phyloP scores from a whole-genome alignment of 2,329 filamentous ascomycete species.

The Ambrosiella xylebori region DNA sequence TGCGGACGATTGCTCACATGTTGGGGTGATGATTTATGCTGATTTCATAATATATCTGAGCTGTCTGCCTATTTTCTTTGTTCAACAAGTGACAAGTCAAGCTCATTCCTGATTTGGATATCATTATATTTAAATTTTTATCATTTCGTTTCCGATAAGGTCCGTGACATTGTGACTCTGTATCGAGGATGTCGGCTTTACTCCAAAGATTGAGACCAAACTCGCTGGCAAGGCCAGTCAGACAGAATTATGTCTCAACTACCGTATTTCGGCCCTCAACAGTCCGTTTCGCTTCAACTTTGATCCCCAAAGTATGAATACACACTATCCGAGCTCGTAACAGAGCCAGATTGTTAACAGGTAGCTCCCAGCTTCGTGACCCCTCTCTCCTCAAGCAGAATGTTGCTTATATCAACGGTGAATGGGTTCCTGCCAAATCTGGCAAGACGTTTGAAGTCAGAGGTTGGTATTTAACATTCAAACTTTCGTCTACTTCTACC shows the following conservation, averaged over 20 bases:
- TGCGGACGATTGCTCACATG: background rate
- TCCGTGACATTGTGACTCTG: too few species aligned
- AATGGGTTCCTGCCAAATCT: constrained; percentile 74
- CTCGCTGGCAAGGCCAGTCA: background rate
- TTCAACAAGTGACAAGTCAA: too few species aligned
- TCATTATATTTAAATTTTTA: too few species aligned
- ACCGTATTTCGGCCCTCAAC: background rate
- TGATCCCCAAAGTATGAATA: constrained; percentile 14
- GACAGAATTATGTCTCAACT: background rate
- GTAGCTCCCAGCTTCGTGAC: constrained; percentile 47
- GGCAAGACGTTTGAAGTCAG: constrained; percentile 83
- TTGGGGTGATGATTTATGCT: too few species aligned
- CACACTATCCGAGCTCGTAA: background rate
- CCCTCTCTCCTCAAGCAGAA: constrained; percentile 70
- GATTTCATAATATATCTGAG: too few species aligned
- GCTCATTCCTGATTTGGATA: too few species aligned
- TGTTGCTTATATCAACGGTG: constrained; percentile 72
- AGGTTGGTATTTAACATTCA: constrained; percentile 26
- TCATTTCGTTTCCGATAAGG: too few species aligned
- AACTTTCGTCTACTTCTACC: background rate
- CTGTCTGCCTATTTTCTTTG: too few species aligned
- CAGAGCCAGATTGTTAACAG: background rate
- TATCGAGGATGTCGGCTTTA: background rate
- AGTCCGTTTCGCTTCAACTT: background rate
- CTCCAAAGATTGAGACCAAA: background rate